phyloP scores from a whole-genome alignment of 352 stramenopile species.

The Blastocystis sp. region DNA sequence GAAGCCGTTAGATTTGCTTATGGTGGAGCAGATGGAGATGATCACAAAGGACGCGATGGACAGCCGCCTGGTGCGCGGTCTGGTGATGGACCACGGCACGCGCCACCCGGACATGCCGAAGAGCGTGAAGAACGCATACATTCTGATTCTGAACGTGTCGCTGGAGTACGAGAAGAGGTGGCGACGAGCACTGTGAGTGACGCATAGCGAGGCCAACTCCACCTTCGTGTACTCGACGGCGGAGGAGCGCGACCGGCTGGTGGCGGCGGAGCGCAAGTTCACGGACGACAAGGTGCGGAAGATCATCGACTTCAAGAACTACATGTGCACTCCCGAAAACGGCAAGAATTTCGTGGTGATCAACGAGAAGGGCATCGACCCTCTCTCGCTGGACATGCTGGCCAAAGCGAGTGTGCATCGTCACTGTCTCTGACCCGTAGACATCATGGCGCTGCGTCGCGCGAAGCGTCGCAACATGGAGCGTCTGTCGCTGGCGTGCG shows the following conservation, averaged over 20 bases:
- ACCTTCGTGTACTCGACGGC: conserved; percentile 97
- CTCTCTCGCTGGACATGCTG: conserved; percentile 97
- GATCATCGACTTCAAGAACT: conserved; percentile 98
- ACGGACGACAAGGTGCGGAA: conserved; percentile 90
- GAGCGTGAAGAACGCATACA: conserved; percentile 92
- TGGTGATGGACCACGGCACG: conserved; percentile 95
- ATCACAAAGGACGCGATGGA: conserved; percentile 92
- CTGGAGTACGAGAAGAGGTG: conserved; percentile 99
- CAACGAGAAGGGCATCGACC: conserved; percentile 99
- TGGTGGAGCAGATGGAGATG: conserved; percentile 99
- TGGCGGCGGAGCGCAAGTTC: conserved; percentile 90
- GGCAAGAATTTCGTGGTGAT: conserved; percentile 97
- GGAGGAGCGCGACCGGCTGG: conserved; percentile 97
- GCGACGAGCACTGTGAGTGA: background rate
- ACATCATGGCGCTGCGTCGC: conserved; percentile 93
- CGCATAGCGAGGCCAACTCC: conserved; percentile 88
- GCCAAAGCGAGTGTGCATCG: conserved; percentile 87
- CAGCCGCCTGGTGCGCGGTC: conserved; percentile 82
- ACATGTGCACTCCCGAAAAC: conserved; percentile 91
- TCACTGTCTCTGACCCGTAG: conserved; percentile 72
- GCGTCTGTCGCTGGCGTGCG: conserved; percentile 95
- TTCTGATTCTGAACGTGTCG: conserved; percentile 99
- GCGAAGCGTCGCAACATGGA: conserved; percentile 99
- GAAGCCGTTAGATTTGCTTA: conserved; percentile 92
- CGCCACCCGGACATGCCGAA: conserved; percentile 98